A percentile compares a stretch with the other conserved stretches of the same genome.
Evolutionary conservation across 2,329 filamentous ascomycete genomes (phyloP).

Genomic region (Clonostachys byssicola): DNA sequence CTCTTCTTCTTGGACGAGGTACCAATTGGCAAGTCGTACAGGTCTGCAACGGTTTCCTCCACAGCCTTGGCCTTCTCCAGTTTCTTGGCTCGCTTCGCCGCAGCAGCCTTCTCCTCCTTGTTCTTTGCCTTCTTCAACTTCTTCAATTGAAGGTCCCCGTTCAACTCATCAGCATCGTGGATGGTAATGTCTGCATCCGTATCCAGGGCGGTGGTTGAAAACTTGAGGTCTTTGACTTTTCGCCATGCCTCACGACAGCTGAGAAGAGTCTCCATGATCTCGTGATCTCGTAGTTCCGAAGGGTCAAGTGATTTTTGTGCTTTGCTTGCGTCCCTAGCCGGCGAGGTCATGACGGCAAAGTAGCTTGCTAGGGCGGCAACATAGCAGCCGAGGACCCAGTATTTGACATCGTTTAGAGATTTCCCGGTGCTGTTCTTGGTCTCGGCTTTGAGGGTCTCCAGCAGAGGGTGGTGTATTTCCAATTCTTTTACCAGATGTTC

Average conservation of each 20-base stretch:
- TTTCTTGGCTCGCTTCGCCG: conserved; percentile 33
- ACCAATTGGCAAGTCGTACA: conserved; percentile 57
- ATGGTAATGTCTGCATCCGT: conserved; percentile 1
- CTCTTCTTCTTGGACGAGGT: conserved; percentile 32
- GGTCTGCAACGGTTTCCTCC: conserved; percentile 65
- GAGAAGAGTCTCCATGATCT: conserved; percentile 82
- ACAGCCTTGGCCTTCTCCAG: conserved; percentile 53
- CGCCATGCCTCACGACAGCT: conserved; percentile 80
- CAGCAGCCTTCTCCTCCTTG: conserved; percentile 27
- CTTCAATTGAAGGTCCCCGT: conserved; percentile 12
- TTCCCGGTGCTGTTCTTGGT: conserved; percentile 46
- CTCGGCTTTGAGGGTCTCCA: conserved; percentile 54
- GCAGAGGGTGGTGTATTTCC: conserved; percentile 61
- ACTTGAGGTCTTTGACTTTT: conserved; percentile 62
- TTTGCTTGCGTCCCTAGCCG: conserved; percentile 55
- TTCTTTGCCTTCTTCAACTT: conserved; percentile 17
- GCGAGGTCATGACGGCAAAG: conserved; percentile 87
- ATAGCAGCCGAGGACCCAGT: conserved; percentile 80
- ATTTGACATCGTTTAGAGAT: conserved; percentile 65
- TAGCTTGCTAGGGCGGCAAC: conserved; percentile 87
- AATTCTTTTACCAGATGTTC: conserved; percentile 82
- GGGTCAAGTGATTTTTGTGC: conserved; percentile 62
- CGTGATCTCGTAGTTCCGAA: conserved; percentile 79
- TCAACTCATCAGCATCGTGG: conserved; percentile 14
- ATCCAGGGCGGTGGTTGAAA: conserved; percentile 30